These are phyloP conservation scores for Lagerstroemia speciosa DNA, from an alignment of 345 rosid genomes.

Conservation along the genomic window DNA sequence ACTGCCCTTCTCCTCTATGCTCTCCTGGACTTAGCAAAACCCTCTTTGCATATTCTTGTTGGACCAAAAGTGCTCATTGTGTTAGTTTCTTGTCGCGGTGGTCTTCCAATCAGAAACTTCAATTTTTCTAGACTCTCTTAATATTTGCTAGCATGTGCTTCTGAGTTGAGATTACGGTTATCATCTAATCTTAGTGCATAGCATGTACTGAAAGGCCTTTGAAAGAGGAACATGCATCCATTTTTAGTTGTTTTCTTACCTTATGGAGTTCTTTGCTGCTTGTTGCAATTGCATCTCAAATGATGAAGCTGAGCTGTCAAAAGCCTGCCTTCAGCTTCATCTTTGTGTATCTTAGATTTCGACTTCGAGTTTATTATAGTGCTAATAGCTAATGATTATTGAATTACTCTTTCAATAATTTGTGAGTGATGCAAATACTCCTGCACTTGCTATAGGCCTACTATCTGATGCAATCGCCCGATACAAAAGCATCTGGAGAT, in stretches of 20 bases:
- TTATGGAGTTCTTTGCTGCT: background rate
- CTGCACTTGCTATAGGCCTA: conserved; percentile 34
- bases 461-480: conserved; percentile 57
- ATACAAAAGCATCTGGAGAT: conserved; percentile 59
- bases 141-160: background rate
- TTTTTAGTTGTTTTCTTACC: background rate
- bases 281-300: background rate
- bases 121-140: background rate
- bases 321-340: too few relatives aligned
- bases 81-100: background rate
- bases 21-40: background rate
- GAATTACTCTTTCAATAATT: background rate
- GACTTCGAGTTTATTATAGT: background rate
- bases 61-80: background rate
- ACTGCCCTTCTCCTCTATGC: background rate
- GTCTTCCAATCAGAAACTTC: background rate
- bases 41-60: background rate
- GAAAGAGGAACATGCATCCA: background rate
- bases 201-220: background rate
- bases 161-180: background rate
- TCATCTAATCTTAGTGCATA: background rate
- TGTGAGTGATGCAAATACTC: background rate
- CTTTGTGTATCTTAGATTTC: background rate
- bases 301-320: background rate
- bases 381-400: background rate